These are phyloP conservation scores for Nelumbo lutea DNA, from an alignment of 164 flowering plant genomes.

Conservation along the genomic window DNA sequence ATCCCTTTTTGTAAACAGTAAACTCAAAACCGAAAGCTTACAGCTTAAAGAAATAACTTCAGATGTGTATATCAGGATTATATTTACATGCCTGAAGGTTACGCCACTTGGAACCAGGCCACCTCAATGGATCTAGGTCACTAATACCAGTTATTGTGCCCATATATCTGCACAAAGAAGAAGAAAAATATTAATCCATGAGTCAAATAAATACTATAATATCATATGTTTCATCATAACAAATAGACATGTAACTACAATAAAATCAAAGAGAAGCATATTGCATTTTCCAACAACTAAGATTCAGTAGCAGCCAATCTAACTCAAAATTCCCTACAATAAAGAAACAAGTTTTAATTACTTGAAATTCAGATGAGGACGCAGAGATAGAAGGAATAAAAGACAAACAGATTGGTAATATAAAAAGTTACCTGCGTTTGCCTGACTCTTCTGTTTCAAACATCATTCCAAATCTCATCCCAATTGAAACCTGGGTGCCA, in stretches of 20 bases:
- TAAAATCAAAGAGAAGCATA: not conserved
- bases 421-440: constrained; percentile 69
- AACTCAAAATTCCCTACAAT: not conserved
- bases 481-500: constrained; percentile 74
- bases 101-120: constrained; percentile 99
- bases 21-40: not conserved
- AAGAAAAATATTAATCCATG: constrained; percentile 1
- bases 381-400: not conserved
- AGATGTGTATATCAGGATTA: not conserved
- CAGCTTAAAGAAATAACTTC: not conserved
- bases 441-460: constrained; percentile 98
- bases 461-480: constrained; percentile 99
- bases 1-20: not conserved
- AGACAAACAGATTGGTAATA: not conserved
- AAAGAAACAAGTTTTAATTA: not conserved
- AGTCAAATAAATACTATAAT: not conserved
- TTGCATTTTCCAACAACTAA: not conserved
- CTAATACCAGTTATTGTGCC: constrained; percentile 81
- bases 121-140: constrained; percentile 84
- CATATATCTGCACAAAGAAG: constrained; percentile 65
- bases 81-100: constrained; percentile 71
- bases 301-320: not conserved
- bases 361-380: not conserved
- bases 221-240: not conserved
- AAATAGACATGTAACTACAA: not conserved